Evolutionary conservation across 306 rosid genomes (phyloP), one percentile per base, ranked within the genome.

Genomic region (Prunus mira): DNA sequence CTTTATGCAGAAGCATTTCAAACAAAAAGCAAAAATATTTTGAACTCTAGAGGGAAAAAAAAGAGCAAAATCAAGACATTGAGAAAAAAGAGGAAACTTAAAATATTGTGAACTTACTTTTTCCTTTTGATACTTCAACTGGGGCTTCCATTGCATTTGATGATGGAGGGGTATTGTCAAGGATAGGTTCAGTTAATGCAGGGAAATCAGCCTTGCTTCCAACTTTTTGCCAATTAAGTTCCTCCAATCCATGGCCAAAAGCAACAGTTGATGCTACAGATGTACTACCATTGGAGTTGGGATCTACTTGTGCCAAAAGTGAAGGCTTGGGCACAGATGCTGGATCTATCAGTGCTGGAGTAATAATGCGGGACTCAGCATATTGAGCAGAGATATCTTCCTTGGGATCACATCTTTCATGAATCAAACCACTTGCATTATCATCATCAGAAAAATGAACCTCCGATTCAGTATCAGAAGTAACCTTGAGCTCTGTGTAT

Each of bases 381-480:
- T 34, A 57, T 51, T 73, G 81, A 86, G 74, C 66, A 57, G 87
- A 22, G 25, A 78, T 25, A 77, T 71, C 81, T 73, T 85, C 86
- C 71, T 73, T 82, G 76, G 61, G 56, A 62, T 75, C 71, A 72
- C 56, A 64, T 20, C 32, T 78, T 57, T 73, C 82, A 10, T 3
- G 55, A 79, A 78, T 63, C 47, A 80, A 73, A 46, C 68, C 71
- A 76, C 68, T 73, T 80, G 58, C 71, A 50, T 67, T 87, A 12
- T 82, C 92, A 66, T 85, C 82, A 25, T 88, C 95, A 58, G 93
- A 91, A 54, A 74, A 75, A 50, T 71, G 73, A 83, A 63, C 81
- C 72, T 91, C 97, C 27, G 98, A 89, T 73, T 91, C 98, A 13
- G 90, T 84, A 83, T 96, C 98, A 57, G 99, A 92, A 75, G 78